These are phyloP conservation scores for Epichloe gansuensis DNA, from an alignment of 2,329 filamentous ascomycete genomes.

Conservation along the genomic window DNA sequence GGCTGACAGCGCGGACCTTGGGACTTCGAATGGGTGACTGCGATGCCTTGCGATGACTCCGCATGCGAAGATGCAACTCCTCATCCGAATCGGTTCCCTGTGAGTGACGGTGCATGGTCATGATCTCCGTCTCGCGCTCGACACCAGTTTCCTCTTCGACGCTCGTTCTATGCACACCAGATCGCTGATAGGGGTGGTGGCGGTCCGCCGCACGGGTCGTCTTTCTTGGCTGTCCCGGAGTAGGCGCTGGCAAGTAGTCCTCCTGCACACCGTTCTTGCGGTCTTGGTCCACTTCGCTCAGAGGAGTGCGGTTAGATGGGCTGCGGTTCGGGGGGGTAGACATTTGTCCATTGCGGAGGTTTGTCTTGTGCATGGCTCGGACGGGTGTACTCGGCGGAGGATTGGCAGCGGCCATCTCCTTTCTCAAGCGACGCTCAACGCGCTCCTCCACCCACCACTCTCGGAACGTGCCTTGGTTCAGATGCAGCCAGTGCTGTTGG, in stretches of 20 bases:
- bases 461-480: constrained; percentile 94
- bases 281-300: constrained; percentile 91
- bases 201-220: constrained; percentile 63
- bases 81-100: constrained; percentile 64
- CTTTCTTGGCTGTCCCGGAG: constrained; percentile 90
- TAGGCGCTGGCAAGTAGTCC: constrained; percentile 87
- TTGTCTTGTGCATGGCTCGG: constrained; percentile 47
- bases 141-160: constrained; percentile 39
- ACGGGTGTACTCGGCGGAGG: constrained; percentile 45
- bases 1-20: constrained; percentile 59
- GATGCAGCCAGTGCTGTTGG: constrained; percentile 96
- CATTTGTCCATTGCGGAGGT: constrained; percentile 50
- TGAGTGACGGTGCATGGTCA: constrained; percentile 48
- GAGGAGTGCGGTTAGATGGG: constrained; percentile 62
- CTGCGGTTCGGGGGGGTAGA: constrained; percentile 77
- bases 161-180: constrained; percentile 27
- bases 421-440: constrained; percentile 53
- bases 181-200: constrained; percentile 59
- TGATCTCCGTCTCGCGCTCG: constrained; percentile 46
- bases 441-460: constrained; percentile 96
- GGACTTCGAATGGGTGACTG: constrained; percentile 48
- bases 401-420: constrained; percentile 41
- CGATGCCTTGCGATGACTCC: constrained; percentile 50
- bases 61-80: constrained; percentile 66
- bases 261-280: constrained; percentile 58